phyloP scores from a whole-genome alignment of 495 filamentous ascomycete species.

The Aspergillus mulundensis region DNA sequence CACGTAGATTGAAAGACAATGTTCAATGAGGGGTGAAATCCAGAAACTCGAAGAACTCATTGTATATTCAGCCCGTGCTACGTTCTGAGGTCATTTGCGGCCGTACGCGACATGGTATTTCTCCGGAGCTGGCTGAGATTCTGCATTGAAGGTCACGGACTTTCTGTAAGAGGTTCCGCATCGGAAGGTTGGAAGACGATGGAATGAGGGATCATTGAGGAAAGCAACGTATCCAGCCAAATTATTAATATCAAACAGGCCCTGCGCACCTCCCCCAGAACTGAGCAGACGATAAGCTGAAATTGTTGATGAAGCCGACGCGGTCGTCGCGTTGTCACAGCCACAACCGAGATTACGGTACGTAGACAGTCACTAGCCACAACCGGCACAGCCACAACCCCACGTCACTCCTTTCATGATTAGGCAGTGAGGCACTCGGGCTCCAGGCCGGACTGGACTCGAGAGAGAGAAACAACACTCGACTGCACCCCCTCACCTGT shows the following conservation, averaged over 20 bases:
- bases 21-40: slow-evolving; percentile 30
- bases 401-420: slow-evolving; percentile 37
- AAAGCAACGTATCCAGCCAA: background rate
- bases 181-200: background rate
- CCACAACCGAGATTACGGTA: background rate
- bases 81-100: background rate
- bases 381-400: slow-evolving; percentile 4
- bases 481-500: background rate
- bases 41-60: slow-evolving; percentile 30
- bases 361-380: slow-evolving; percentile 5
- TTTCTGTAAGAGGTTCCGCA: background rate
- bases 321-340: slow-evolving; percentile 8
- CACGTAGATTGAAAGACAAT: slow-evolving; percentile 23
- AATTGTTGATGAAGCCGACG: background rate
- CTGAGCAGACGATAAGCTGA: background rate
- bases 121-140: background rate
- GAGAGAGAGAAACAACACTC: background rate
- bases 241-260: background rate
- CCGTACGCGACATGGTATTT: slow-evolving; percentile 11
- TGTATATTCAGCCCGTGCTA: slow-evolving; percentile 11
- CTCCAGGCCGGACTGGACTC: background rate
- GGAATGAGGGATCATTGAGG: background rate
- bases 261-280: background rate
- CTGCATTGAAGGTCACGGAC: background rate
- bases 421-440: slow-evolving; percentile 3